Base-by-base conservation (phyloP, 805 yeast genomes). In the Candida glaebosa region DNA sequence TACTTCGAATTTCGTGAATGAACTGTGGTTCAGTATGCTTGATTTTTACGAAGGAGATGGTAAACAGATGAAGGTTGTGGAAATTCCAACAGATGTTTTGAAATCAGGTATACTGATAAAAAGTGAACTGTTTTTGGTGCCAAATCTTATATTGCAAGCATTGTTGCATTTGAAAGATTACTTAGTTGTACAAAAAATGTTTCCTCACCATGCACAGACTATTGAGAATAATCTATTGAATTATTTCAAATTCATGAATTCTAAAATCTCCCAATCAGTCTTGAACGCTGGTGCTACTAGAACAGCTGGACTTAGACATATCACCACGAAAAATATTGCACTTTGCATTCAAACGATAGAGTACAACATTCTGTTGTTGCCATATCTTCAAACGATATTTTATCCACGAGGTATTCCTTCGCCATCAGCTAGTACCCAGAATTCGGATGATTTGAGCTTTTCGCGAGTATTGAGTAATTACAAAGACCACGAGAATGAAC, bases 271-370 rank as follows among this genome's bases (percentile, higher is more conserved):
- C 3, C 77, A 78, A 46, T 76, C 85, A 3, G 81, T 85, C 31
- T 63, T 85, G 28, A 84, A 82, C 34, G 88, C 90, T 1, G 87
- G 85, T 32, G 91, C 91, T 1, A 82, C 86, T 2, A 62, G 79
- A 47, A 77, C 89, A 0, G 86, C 91, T 0, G 88, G 87, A 0
- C 65, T 84, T 38, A 79, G 75, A 47, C 89, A 84, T 53, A 84
- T 85, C 38, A 81, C 87, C 3, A 82, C 88, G 1, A 81, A 80
- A 49, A 87, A 84, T 57, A 56, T 84, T 38, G 82, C 88, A 0
- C 67, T 84, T 31, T 78, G 85, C 28, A 77, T 82, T 3, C 87
- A 84, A 52, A 67, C 81, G n/a, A 64, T 84, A 22, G 78, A 79
- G 41, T 69, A 68, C 45, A 46, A 52, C 37, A 53, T 55, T 5